phyloP scores from a whole-genome alignment of 116 monocot genomes.

The Phalaenopsis hybrid region DNA sequence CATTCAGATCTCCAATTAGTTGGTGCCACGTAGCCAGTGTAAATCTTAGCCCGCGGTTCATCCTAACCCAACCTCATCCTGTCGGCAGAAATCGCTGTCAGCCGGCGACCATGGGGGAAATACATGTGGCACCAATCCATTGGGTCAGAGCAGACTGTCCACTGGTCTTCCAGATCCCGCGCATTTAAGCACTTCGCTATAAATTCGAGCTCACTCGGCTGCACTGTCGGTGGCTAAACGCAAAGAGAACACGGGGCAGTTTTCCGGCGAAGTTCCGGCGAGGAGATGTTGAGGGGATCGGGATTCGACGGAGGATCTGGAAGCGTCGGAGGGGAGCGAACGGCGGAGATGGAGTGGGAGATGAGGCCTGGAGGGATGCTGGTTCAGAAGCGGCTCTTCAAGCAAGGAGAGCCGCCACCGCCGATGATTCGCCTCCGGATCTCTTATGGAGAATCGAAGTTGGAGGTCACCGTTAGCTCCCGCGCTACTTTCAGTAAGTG shows the following conservation, averaged over 20 bases:
- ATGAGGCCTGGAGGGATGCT: conserved; percentile 43
- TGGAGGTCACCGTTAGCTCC: conserved; percentile 44
- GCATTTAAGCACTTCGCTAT: conserved; percentile 1
- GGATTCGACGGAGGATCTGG: conserved; percentile 33
- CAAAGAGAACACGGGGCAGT: not conserved
- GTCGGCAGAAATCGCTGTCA: not conserved
- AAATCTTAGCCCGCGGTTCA: not conserved
- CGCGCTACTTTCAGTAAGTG: conserved; percentile 56
- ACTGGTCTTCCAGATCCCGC: not conserved
- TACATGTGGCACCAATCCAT: not conserved
- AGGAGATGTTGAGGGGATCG: conserved; percentile 17
- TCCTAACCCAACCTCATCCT: not conserved
- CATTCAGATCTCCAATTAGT: not conserved
- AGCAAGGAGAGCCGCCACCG: conserved; percentile 7
- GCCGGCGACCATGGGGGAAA: not conserved
- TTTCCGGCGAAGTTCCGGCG: not conserved
- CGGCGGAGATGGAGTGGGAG: conserved; percentile 40
- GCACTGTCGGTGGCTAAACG: conserved; percentile 8
- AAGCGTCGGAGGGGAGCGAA: conserved; percentile 3
- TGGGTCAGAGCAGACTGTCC: not conserved
- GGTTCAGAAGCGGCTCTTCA: conserved; percentile 22
- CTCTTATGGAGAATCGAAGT: conserved; percentile 29
- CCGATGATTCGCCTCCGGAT: conserved; percentile 35
- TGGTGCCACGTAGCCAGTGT: no score
- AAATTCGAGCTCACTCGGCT: not conserved